These are phyloP conservation scores for Paxillus involutus DNA, from an alignment of 768 basidiomycete genomes.

Conservation along the genomic window DNA sequence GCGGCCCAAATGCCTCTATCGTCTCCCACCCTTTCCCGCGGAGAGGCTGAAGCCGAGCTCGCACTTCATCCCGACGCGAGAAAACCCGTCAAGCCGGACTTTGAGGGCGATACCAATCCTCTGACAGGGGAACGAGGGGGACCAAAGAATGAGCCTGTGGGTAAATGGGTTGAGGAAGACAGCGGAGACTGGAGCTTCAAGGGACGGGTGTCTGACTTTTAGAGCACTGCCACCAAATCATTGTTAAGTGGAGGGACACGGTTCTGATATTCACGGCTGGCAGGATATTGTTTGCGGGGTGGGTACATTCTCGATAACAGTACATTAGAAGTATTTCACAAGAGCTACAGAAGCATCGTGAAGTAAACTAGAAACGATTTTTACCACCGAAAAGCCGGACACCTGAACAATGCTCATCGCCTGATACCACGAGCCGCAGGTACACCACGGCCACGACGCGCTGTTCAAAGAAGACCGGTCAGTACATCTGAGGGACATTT, in stretches of 20 bases:
- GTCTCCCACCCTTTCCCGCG: constrained; percentile 17
- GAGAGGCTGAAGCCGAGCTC: constrained; percentile 40
- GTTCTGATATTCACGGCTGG: background rate
- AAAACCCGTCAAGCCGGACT: constrained; percentile 58
- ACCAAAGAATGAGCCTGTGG: constrained; percentile 83
- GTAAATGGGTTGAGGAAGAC: constrained; percentile 48
- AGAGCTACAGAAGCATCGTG: constrained; percentile 15
- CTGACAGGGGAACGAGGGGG: constrained; percentile 83
- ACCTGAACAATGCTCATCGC: constrained; percentile 45
- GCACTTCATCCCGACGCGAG: constrained; percentile 72
- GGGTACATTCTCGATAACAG: constrained; percentile 3
- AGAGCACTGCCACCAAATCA: constrained; percentile 2
- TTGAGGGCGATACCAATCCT: constrained; percentile 82
- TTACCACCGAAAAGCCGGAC: background rate
- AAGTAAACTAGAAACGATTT: constrained; percentile 12
- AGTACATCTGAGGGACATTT: constrained; percentile 12
- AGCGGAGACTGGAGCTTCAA: constrained; percentile 90
- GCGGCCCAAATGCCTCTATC: constrained; percentile 50
- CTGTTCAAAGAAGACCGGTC: constrained; percentile 37
- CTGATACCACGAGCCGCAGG: constrained; percentile 77
- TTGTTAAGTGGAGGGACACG: background rate
- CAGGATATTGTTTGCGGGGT: background rate
- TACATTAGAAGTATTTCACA: constrained; percentile 5
- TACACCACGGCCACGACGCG: constrained; percentile 86
- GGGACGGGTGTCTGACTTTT: constrained; percentile 87